Conservation (phyloP, 176 grass and related monocot species). For the Carex littledalei region DNA sequence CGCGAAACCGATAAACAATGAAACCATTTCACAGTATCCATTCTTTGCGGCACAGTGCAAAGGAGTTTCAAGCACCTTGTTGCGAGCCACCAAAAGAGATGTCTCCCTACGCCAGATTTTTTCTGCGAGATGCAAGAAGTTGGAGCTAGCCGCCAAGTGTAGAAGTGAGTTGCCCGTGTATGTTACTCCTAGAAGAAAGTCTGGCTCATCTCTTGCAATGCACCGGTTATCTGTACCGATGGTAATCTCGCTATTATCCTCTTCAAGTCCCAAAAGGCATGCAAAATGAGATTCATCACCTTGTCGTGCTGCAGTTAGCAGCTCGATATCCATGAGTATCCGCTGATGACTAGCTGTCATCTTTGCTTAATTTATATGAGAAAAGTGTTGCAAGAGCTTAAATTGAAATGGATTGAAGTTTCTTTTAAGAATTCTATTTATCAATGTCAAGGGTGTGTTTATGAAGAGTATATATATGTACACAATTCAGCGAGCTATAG, state of each 20-base stretch:
- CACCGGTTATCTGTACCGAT: not conserved
- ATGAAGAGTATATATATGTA: no score
- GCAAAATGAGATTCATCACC: not conserved
- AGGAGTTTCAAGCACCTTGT: slow-evolving; percentile 21
- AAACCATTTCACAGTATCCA: not conserved
- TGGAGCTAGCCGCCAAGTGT: not conserved
- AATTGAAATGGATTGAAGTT: no score
- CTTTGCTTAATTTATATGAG: not conserved
- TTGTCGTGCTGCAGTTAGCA: not conserved
- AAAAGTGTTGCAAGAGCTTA: no score
- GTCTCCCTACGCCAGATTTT: not conserved
- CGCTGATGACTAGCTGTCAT: not conserved
- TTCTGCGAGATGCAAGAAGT: not conserved
- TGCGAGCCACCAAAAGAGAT: not conserved
- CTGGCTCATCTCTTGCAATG: not conserved
- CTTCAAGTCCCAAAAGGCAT: not conserved
- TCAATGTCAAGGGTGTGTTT: no score
- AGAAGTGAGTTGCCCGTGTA: not conserved
- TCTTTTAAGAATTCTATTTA: no score
- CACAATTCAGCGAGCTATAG: no score
- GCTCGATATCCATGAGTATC: not conserved
- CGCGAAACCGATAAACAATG: not conserved
- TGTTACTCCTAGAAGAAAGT: not conserved
- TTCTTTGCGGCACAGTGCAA: slow-evolving; percentile 20
- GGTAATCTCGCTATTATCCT: not conserved